These are phyloP conservation scores for Gossypium anomalum DNA, from an alignment of 345 rosid genomes.

Conservation along the genomic window DNA sequence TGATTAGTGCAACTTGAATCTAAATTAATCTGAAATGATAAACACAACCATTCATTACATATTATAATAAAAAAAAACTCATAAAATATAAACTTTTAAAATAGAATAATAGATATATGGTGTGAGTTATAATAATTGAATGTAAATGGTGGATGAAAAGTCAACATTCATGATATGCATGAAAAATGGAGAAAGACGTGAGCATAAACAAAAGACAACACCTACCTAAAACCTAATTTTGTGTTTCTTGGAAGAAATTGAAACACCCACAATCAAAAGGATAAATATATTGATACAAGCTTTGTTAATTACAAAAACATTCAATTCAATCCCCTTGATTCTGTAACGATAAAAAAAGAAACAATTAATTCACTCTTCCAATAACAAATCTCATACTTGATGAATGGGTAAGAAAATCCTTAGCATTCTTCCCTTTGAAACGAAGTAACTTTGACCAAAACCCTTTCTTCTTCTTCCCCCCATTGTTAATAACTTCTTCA, in stretches of 20 bases:
- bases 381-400: background rate
- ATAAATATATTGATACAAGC: background rate
- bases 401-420: conserved; percentile 26
- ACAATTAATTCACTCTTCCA: conserved; percentile 3
- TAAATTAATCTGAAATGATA: accelerated
- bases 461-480: conserved; percentile 47
- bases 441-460: conserved; percentile 70
- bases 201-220: background rate
- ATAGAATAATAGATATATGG: too few relatives aligned
- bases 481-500: conserved; percentile 24
- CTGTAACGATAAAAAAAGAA: background rate
- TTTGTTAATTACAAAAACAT: background rate
- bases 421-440: conserved; percentile 34
- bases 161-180: background rate
- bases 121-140: too few relatives aligned
- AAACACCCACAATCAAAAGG: background rate
- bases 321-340: background rate
- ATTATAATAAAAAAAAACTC: too few relatives aligned
- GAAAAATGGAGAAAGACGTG: background rate
- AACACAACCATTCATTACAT: too few relatives aligned
- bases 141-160: background rate
- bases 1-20: too few relatives aligned
- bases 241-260: background rate
- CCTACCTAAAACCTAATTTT: background rate
- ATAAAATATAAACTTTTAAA: too few relatives aligned